Percentiles rank a stretch among this genome's conserved stretches.
These are phyloP conservation scores for Begonia fuchsioides DNA, from an alignment of 306 rosid genomes.

Conservation along the genomic window DNA sequence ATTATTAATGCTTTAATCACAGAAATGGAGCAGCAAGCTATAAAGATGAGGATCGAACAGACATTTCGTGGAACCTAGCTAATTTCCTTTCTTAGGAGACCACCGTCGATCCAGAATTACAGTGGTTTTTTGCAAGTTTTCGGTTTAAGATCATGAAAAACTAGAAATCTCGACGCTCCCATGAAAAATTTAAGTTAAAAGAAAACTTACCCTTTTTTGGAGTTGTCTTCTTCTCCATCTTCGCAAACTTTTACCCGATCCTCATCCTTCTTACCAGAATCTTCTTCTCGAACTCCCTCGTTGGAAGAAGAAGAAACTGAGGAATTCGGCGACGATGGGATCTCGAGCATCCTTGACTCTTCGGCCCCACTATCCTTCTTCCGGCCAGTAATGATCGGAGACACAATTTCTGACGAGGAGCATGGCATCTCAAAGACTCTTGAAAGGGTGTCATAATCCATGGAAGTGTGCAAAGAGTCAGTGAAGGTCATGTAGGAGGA, in stretches of 20 bases:
- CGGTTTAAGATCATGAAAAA: too few species aligned
- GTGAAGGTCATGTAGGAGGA: conserved; percentile 45
- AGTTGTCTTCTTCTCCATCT: conserved; percentile 33
- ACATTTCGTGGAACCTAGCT: too few species aligned
- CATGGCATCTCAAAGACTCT: conserved; percentile 78
- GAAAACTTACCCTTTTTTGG: conserved; percentile 58
- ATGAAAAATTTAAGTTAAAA: too few species aligned
- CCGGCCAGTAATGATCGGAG: conserved; percentile 26
- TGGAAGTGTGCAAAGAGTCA: conserved; percentile 51
- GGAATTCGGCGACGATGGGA: conserved; percentile 37
- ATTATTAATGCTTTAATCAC: too few species aligned
- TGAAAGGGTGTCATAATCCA: conserved; percentile 65
- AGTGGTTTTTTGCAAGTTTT: too few species aligned
- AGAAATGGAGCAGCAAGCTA: too few species aligned
- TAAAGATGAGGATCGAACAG: too few species aligned
- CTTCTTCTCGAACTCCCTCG: conserved; percentile 43
- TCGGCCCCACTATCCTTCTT: conserved; percentile 17
- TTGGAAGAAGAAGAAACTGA: conserved; percentile 58
- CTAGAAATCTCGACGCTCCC: too few species aligned
- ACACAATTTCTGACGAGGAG: conserved; percentile 52
- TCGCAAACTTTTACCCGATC: conserved; percentile 29
- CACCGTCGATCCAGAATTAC: too few species aligned
- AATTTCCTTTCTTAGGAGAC: too few species aligned
- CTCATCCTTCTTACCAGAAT: conserved; percentile 42
- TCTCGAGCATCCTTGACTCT: conserved; percentile 24